Base-by-base conservation (phyloP, 1,284 basidiomycete species). In the Singerocomus rubriflavus region DNA sequence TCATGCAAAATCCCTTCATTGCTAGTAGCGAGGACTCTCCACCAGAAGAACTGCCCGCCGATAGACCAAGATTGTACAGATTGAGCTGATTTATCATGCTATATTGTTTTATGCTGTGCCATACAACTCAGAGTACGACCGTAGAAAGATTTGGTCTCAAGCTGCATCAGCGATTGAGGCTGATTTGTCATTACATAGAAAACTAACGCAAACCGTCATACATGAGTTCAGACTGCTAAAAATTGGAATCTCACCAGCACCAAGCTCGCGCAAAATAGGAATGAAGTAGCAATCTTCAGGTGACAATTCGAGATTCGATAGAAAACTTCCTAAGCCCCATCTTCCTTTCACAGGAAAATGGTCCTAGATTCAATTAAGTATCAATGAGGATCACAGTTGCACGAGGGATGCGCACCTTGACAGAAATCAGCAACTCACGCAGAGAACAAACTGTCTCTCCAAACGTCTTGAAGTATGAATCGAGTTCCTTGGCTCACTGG, bases 1-100 rank as follows among this genome's bases (percentile, higher is more conserved):
- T 79, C 44, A 83, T 62, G 14, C 70, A 71, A 21, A 71, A 71
- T 7, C 79, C 81, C 30, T 71, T 71, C 48, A 77, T 63, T 5
- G 75, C 73, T 3, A 81, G 58, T n/a, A 82, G 57, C 0, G 79
- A 78, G 0, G 76, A 70, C 60, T 80, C 79, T 30, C 80, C 80
- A 11, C 80, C 80, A 4, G 73, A 75, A 33, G 72, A 74, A 26
- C 80, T 80, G 12, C 80, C 80, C 0, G 73, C 59, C 1, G 73
- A 71, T 10, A 77, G 61, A 41, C 61, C 55, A 1, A 72, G 71
- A 53, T 81, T 80, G 63, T 67, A 63, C 4, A 79, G 79, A 54
- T 81, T 80, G 11, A 70, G 58, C 40, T 66, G 26, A 25, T 29
- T 57, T 10, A 60, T 26, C 17, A n/a, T 29, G 14, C 11, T 0